Conservation (phyloP, 192 early-diverging fungal species). For the Geranomyces variabilis region DNA sequence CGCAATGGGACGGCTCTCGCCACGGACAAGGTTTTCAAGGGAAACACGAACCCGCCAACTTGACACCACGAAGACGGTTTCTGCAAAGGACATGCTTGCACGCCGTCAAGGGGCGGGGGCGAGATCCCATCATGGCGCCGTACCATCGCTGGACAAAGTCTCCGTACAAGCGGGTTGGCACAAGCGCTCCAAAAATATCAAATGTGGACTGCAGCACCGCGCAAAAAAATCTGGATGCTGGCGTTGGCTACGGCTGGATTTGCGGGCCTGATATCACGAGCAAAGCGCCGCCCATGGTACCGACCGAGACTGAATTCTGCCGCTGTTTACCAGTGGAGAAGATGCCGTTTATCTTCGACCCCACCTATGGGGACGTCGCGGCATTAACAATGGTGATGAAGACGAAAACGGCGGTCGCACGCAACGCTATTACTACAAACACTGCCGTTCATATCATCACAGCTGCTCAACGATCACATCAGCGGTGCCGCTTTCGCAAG, state of each 20-base stretch:
- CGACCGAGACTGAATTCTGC: not conserved
- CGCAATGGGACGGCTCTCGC: no score
- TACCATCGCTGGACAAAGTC: not conserved
- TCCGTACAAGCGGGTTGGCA: conserved; percentile 5
- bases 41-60: no score
- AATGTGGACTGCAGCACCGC: not conserved
- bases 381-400: no score
- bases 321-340: not conserved
- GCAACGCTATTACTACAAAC: no score
- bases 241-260: conserved; percentile 13
- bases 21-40: no score
- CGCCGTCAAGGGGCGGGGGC: not conserved
- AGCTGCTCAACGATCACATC: no score
- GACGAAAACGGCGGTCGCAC: no score
- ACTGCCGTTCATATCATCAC: no score
- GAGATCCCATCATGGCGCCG: not conserved
- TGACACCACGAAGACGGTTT: not conserved
- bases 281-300: not conserved
- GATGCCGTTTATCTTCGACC: no score
- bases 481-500: no score
- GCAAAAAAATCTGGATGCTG: not conserved
- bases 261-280: not conserved
- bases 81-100: conserved; percentile 5
- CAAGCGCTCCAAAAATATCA: not conserved
- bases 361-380: no score